phyloP scores from a whole-genome alignment of 805 yeast species.

The Ogataea nonfermentans region DNA sequence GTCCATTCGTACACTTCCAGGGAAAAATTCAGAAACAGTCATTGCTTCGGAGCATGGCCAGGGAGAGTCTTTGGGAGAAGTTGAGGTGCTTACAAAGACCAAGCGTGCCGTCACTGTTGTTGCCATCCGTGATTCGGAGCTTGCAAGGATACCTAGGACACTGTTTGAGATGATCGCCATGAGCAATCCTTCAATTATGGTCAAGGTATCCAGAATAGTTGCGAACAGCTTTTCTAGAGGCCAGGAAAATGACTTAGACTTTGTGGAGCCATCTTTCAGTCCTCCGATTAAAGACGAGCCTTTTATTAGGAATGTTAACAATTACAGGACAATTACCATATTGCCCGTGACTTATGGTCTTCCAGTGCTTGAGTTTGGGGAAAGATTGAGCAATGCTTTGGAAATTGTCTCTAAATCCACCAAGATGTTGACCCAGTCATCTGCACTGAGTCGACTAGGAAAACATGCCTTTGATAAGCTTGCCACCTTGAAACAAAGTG shows the following conservation, averaged over 20 bases:
- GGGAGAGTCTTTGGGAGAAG: slow-evolving; percentile 93
- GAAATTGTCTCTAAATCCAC: slow-evolving; percentile 70
- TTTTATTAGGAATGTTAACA: slow-evolving; percentile 37
- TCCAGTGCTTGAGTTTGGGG: slow-evolving; percentile 87
- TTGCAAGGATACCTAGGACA: slow-evolving; percentile 89
- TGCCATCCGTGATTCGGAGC: slow-evolving; percentile 90
- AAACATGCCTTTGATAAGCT: slow-evolving; percentile 89
- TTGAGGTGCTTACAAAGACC: slow-evolving; percentile 85
- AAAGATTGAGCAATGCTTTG: slow-evolving; percentile 66
- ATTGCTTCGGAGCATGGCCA: slow-evolving; percentile 78
- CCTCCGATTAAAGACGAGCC: slow-evolving; percentile 35
- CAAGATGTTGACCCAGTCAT: slow-evolving; percentile 78
- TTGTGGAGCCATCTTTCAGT: slow-evolving; percentile 22
- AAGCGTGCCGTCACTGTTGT: slow-evolving; percentile 66
- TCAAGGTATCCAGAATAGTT: slow-evolving; percentile 82
- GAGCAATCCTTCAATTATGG: slow-evolving; percentile 86
- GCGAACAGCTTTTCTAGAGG: slow-evolving; percentile 51
- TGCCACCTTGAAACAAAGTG: slow-evolving; percentile 80
- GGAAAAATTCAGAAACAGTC: slow-evolving; percentile 12
- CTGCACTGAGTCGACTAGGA: slow-evolving; percentile 78
- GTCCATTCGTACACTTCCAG: slow-evolving; percentile 42
- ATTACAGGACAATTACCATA: slow-evolving; percentile 80
- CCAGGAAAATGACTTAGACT: slow-evolving; percentile 15
- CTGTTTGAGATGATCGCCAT: slow-evolving; percentile 81
- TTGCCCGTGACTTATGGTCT: slow-evolving; percentile 76